Conservation (phyloP, 2,329 filamentous ascomycete genomes). For the Alternaria burnsii region DNA sequence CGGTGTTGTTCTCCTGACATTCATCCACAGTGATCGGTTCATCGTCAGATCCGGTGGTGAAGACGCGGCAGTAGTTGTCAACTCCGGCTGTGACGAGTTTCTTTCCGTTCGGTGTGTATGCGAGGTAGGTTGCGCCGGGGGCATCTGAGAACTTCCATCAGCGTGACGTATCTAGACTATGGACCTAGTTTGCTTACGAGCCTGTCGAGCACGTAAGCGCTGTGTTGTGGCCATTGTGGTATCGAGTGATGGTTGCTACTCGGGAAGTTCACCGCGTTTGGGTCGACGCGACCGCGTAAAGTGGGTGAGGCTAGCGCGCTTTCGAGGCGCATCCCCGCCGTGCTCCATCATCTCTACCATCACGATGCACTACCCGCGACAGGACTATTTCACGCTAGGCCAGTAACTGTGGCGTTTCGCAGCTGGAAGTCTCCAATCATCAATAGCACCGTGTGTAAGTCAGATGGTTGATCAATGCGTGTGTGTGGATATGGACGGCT, state of each 20-base stretch:
- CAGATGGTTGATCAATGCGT: too few species aligned
- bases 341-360: not conserved
- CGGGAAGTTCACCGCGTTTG: conserved; percentile 12
- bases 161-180: not conserved
- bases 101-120: conserved; percentile 88
- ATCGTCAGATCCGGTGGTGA: conserved; percentile 88
- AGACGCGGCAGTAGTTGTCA: conserved; percentile 92
- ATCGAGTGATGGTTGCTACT: conserved; percentile 8
- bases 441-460: too few species aligned
- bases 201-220: conserved; percentile 42
- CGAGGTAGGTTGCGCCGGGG: conserved; percentile 83
- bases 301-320: conserved; percentile 17
- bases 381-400: too few species aligned
- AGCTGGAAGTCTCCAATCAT: too few species aligned
- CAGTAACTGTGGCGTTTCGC: too few species aligned
- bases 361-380: not conserved
- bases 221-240: conserved; percentile 22
- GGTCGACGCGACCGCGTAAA: conserved; percentile 20
- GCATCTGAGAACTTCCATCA: conserved; percentile 66
- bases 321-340: conserved; percentile 11
- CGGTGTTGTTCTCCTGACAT: conserved; percentile 83
- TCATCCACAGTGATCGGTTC: conserved; percentile 94
- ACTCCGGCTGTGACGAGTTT: conserved; percentile 90
- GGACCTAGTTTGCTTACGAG: conserved; percentile 34
- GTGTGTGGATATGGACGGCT: too few species aligned